Evolutionary conservation across 768 basidiomycete genomes (phyloP).

Genomic region (Rickenella mellea): DNA sequence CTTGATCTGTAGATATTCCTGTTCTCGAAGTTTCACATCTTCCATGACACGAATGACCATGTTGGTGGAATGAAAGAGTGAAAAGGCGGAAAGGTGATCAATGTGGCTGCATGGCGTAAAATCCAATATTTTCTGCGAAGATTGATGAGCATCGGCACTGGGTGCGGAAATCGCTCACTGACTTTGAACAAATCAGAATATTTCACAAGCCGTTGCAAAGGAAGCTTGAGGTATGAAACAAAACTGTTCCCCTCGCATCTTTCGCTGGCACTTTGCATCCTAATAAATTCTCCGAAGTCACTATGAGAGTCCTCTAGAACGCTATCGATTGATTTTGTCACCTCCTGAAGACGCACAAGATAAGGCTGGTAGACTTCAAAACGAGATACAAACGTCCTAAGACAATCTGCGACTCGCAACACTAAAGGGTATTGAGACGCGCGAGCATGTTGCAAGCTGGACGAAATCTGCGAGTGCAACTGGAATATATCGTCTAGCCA

Average conservation of each 20-base stretch:
- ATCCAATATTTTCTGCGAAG: conserved; percentile 52
- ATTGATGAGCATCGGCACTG: conserved; percentile 2
- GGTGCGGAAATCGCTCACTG: conserved; percentile 16
- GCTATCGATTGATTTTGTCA: conserved; percentile 41
- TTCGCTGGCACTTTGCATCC: conserved; percentile 47
- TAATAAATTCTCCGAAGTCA: conserved; percentile 82
- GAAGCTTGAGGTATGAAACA: conserved; percentile 62
- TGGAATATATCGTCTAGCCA: conserved; percentile 84
- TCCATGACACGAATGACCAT: conserved; percentile 68
- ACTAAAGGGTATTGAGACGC: conserved; percentile 34
- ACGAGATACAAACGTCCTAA: conserved; percentile 52
- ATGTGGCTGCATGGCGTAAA: conserved; percentile 60
- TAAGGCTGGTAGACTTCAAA: conserved; percentile 86
- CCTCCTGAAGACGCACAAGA: conserved; percentile 59
- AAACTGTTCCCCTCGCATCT: conserved; percentile 58
- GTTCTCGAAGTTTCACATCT: conserved; percentile 80
- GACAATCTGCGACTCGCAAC: conserved; percentile 43
- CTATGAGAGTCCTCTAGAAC: conserved; percentile 38
- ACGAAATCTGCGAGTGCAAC: conserved; percentile 58
- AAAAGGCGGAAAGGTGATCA: conserved; percentile 62
- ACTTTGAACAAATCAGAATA: conserved; percentile 74
- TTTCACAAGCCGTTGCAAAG: conserved; percentile 58
- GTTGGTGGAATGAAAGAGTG: conserved; percentile 56
- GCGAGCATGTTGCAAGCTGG: conserved; percentile 33
- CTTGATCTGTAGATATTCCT: conserved; percentile 74